Conservation (phyloP, 1,139 yeast species). For the Taiozyma sp. region DNA sequence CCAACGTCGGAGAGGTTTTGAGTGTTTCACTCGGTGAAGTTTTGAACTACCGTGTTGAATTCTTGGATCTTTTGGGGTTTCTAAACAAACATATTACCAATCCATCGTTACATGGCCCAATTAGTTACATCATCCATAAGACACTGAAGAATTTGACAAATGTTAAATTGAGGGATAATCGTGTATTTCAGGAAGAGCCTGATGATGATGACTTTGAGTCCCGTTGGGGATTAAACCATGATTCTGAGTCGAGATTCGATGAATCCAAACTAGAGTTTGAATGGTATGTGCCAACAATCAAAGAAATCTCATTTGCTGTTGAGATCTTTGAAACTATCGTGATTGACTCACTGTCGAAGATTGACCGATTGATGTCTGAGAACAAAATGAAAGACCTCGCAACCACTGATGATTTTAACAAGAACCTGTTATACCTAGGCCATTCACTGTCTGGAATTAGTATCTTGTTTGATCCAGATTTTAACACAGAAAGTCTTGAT, state of each 20-base stretch:
- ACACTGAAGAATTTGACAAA: slow-evolving; percentile 61
- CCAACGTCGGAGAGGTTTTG: slow-evolving; percentile 65
- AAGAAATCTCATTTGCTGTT: slow-evolving; percentile 59
- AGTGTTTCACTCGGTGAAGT: slow-evolving; percentile 61
- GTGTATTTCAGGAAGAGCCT: slow-evolving; percentile 43
- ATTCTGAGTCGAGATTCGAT: slow-evolving; percentile 38
- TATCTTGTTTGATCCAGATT: slow-evolving; percentile 66
- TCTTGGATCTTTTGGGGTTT: slow-evolving; percentile 46
- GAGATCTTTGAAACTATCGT: slow-evolving; percentile 52
- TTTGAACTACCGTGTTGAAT: slow-evolving; percentile 39
- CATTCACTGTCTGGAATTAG: slow-evolving; percentile 74
- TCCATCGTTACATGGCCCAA: slow-evolving; percentile 44
- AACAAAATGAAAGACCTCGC: slow-evolving; percentile 12
- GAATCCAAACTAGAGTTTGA: slow-evolving; percentile 46
- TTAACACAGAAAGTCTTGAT: slow-evolving; percentile 25
- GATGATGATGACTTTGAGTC: slow-evolving; percentile 34
- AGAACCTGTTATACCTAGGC: slow-evolving; percentile 52
- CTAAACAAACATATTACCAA: slow-evolving; percentile 63
- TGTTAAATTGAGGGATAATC: slow-evolving; percentile 50
- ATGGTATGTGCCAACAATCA: slow-evolving; percentile 71
- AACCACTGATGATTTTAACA: slow-evolving; percentile 45
- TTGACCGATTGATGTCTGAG: slow-evolving; percentile 31
- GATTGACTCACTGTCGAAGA: slow-evolving; percentile 36
- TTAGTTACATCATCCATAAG: slow-evolving; percentile 58
- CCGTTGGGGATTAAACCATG: slow-evolving; percentile 75